A percentile compares a stretch with the other conserved stretches of the same genome.
These are phyloP conservation scores for Saitozyma sp. DNA, from an alignment of 768 basidiomycete genomes.

Conservation along the genomic window DNA sequence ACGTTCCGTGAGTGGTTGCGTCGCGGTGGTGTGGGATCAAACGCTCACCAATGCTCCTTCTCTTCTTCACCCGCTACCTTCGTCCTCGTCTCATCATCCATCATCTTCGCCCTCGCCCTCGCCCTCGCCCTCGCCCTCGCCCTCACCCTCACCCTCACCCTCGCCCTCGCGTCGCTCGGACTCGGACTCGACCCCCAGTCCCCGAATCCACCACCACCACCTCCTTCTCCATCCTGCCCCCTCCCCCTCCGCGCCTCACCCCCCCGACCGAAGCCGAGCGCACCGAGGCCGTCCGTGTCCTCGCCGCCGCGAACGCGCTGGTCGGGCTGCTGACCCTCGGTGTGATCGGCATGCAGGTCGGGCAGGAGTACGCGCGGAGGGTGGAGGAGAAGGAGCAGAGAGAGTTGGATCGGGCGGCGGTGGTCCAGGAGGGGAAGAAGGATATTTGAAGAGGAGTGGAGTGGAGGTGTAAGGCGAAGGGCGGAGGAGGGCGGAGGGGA, in stretches of 20 bases:
- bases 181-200: no score
- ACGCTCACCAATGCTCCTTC: not conserved
- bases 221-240: conserved; percentile 46
- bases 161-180: not conserved
- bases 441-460: conserved; percentile 20
- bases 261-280: conserved; percentile 62
- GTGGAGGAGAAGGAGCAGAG: conserved; percentile 58
- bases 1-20: conserved; percentile 60
- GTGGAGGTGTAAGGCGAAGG: no score
- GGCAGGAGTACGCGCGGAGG: conserved; percentile 78
- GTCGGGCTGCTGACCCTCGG: conserved; percentile 67
- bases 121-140: no score
- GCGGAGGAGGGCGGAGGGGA: no score
- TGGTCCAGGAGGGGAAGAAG: conserved; percentile 34
- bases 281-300: conserved; percentile 73
- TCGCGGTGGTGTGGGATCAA: not conserved
- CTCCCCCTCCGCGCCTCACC: conserved; percentile 38
- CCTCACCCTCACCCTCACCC: not conserved
- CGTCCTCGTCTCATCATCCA: not conserved
- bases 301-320: conserved; percentile 85
- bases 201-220: conserved; percentile 37
- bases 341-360: conserved; percentile 61
- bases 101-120: no score
- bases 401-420: conserved; percentile 45
- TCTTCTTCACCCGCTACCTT: not conserved